Evolutionary conservation across 2,329 filamentous ascomycete species (phyloP), one percentile per base, ranked within the genome.

Genomic region (Cladosporium sp.): DNA sequence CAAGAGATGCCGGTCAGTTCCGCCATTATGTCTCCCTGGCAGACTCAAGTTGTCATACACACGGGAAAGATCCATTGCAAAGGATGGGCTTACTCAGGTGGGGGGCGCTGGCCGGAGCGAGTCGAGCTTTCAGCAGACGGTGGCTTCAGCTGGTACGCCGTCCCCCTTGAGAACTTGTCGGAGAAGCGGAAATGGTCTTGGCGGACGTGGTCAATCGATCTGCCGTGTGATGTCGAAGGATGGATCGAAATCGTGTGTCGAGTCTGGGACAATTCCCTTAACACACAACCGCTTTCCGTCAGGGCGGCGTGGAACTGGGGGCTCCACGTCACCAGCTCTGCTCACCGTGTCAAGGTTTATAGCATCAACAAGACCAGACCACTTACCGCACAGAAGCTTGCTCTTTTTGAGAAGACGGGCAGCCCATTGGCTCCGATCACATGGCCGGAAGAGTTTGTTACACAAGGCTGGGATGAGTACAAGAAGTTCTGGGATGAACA

Each of bases 1-100:
- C 87, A 90, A 66, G 86, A 88, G 37, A 89, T 89, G 86, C 87
- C 87, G 0, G 86, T 89, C 3, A 83, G 80, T 49, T 83, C 79
- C 15, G 86, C 86, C 19, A 88, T 88, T 65, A 88, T 88, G 82
- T 76, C 80, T 0, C 86, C 86, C 0, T 75, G 77, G 73, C 79
- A 80, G 19, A 85, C 84, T 64, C 79, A 86, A n/a, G 79, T 82
- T 1, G 77, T 87, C 30, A 72, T 87, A 0, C 85, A 88, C 64
- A 77, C 81, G 15, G 85, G 85, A 8, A 78, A 74, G 49, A 86
- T 88, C 54, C 74, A 74, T 5, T 74, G 82, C 61, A 80, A 78
- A 50, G 75, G 76, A 5, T 77, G 78, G 76, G 76, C 76, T 11
- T 77, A 75, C 61, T 70, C 69, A 36, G 75, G 77, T 17, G 74